These are phyloP conservation scores for Thermoascus crustaceus DNA, from an alignment of 2,329 filamentous ascomycete species.

Conservation along the genomic window DNA sequence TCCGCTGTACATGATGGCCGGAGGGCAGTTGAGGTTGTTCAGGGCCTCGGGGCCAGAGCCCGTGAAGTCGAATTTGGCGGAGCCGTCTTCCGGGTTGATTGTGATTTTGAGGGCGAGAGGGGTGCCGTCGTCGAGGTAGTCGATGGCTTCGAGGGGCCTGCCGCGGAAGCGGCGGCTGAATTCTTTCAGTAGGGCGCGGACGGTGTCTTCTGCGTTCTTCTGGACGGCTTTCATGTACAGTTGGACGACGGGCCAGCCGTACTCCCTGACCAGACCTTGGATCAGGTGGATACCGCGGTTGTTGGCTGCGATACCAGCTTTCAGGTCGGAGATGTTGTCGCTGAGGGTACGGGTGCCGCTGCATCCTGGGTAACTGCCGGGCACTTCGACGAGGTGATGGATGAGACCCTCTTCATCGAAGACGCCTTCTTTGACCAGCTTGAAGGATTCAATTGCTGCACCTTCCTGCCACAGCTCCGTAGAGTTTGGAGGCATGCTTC, in stretches of 20 bases:
- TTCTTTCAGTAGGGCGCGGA: slow-evolving; percentile 63
- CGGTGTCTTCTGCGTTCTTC: slow-evolving; percentile 67
- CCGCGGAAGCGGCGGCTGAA: slow-evolving; percentile 63
- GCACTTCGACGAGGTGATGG: slow-evolving; percentile 63
- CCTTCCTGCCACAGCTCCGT: slow-evolving; percentile 42
- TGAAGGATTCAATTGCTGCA: slow-evolving; percentile 38
- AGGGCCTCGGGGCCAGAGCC: slow-evolving; percentile 75
- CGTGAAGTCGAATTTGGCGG: slow-evolving; percentile 69
- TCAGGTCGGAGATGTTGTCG: slow-evolving; percentile 79
- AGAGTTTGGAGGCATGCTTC: slow-evolving; percentile 64
- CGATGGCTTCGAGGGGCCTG: slow-evolving; percentile 62
- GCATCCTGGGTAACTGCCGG: slow-evolving; percentile 66
- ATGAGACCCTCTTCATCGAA: slow-evolving; percentile 73
- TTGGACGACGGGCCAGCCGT: slow-evolving; percentile 59
- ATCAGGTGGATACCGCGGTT: slow-evolving; percentile 78
- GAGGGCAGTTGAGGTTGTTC: slow-evolving; percentile 70
- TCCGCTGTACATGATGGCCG: slow-evolving; percentile 73
- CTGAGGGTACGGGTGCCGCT: slow-evolving; percentile 68
- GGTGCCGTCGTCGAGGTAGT: slow-evolving; percentile 82
- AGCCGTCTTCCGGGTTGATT: slow-evolving; percentile 65
- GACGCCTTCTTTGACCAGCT: slow-evolving; percentile 66
- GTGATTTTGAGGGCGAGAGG: slow-evolving; percentile 67
- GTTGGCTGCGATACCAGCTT: slow-evolving; percentile 80
- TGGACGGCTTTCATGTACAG: slow-evolving; percentile 81
- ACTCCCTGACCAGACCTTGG: slow-evolving; percentile 64